A percentile compares a stretch with the other conserved stretches of the same genome.
These are phyloP conservation scores for Pseudogymnoascus sp. DNA, from an alignment of 2,329 filamentous ascomycete genomes.

Conservation along the genomic window DNA sequence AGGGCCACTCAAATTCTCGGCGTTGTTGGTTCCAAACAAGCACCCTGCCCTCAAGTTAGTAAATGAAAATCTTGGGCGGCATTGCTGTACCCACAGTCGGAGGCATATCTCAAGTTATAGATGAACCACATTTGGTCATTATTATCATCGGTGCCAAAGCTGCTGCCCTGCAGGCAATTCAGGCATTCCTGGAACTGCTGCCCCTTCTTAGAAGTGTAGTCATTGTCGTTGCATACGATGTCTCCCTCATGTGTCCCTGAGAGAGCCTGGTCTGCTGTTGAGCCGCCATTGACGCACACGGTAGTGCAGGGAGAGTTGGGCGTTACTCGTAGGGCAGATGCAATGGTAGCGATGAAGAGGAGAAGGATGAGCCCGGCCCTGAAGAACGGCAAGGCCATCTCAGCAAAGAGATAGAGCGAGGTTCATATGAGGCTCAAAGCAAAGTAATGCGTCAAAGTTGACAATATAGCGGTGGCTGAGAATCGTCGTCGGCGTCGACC, in stretches of 20 bases:
- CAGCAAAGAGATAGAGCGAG: constrained; percentile 1
- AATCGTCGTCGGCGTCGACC: background rate
- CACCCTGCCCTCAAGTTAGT: background rate
- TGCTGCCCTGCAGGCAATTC: constrained; percentile 5
- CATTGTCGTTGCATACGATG: constrained; percentile 30
- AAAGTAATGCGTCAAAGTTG: background rate
- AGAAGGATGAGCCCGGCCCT: background rate
- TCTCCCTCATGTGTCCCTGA: constrained; percentile 40
- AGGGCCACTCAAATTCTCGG: background rate
- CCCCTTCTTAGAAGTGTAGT: constrained; percentile 15
- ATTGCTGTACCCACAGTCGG: background rate
- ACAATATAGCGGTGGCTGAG: background rate
- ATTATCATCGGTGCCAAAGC: background rate
- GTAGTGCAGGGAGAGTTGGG: constrained; percentile 44
- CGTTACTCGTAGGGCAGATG: constrained; percentile 37
- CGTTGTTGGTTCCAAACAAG: background rate
- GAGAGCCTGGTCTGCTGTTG: constrained; percentile 29
- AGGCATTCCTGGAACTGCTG: constrained; percentile 11
- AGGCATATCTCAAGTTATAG: constrained; percentile 6
- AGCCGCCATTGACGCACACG: constrained; percentile 37
- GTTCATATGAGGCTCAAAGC: background rate
- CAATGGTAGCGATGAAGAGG: background rate
- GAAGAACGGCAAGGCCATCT: background rate
- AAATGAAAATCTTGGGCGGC: background rate
- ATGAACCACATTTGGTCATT: constrained; percentile 11